Evolutionary conservation across 805 yeast species (phyloP), one percentile per base, ranked within the genome.

Genomic region (Isabelozyma heimii): DNA sequence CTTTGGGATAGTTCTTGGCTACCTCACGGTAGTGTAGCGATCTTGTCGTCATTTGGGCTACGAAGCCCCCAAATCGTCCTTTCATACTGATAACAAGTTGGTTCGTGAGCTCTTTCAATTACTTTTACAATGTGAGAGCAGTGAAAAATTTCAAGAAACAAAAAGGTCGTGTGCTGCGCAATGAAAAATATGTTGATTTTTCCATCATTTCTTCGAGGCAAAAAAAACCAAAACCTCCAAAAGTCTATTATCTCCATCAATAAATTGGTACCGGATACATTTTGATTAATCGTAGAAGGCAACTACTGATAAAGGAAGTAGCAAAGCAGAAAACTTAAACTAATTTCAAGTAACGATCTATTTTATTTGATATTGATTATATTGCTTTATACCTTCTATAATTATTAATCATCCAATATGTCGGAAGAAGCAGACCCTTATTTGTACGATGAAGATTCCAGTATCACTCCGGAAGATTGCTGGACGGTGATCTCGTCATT

Each of bases 401-500:
- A 30, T 30, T 13, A 30, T 30, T 30, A 30, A 30, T 30, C n/a
- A 30, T 30, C 35, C 48, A 51, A 40, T 13, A 30, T 30, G 35
- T 30, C 35, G 8, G 35, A 30, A 30, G 46, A 43, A 40, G 75
- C 69, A 47, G 91, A 87, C 67, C 87, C 85, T 45, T 87, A 89
- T 67, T 83, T 81, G 48, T 84, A 84, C 65, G 91, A 86, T 58
- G 85, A 79, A 54, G 89, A 81, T 53, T 81, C 85, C 62, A 62
- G 66, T 54, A 89, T 94, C 73, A 91, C 98, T 30, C 89, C 97
- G 27, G 99, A 94, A 75, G 99, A 94, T 77, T 94, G 99, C 72
- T 94, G 99, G 99, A 86, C 96, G 30, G 98, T 94, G 53, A 94
- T 94, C 57, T 87, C 97, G 27, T 83, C 98, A 14, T 94, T 94